Percentiles rank a stretch among this genome's conserved stretches.
phyloP scores from a whole-genome alignment of 2,329 filamentous ascomycete genomes.

The Beauveria brongniartii region DNA sequence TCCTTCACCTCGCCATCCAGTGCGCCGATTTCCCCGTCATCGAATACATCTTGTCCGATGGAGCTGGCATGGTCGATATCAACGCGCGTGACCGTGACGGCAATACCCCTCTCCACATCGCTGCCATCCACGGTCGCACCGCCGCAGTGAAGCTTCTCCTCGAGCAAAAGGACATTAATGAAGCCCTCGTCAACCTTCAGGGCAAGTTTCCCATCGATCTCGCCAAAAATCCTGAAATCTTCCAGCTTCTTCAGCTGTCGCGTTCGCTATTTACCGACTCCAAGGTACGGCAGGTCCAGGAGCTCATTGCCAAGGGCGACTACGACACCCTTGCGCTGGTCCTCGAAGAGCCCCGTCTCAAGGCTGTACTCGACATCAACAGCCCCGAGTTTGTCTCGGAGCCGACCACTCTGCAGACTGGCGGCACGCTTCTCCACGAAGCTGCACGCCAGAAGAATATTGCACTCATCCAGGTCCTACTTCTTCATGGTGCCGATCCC shows the following conservation, averaged over 20 bases:
- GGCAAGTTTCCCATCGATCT: conserved; percentile 83
- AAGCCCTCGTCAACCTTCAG: conserved; percentile 75
- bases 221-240: conserved; percentile 87
- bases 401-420: conserved; percentile 63
- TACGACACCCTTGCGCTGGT: conserved; percentile 73
- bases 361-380: conserved; percentile 86
- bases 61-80: conserved; percentile 61
- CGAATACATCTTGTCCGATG: conserved; percentile 83
- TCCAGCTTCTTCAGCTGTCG: conserved; percentile 86
- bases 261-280: conserved; percentile 83
- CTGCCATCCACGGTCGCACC: conserved; percentile 71
- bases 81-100: conserved; percentile 90
- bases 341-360: conserved; percentile 75
- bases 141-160: conserved; percentile 77
- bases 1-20: conserved; percentile 89
- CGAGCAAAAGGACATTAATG: conserved; percentile 77
- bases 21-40: conserved; percentile 89
- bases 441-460: conserved; percentile 78
- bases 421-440: conserved; percentile 91
- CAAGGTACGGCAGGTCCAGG: conserved; percentile 78
- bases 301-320: conserved; percentile 61
- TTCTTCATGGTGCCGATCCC: conserved; percentile 91
- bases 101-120: conserved; percentile 87
- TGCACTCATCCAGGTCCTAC: conserved; percentile 77
- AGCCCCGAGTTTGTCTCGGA: conserved; percentile 83